phyloP scores from a whole-genome alignment of 2,329 filamentous ascomycete species.

The Claviceps africana region DNA sequence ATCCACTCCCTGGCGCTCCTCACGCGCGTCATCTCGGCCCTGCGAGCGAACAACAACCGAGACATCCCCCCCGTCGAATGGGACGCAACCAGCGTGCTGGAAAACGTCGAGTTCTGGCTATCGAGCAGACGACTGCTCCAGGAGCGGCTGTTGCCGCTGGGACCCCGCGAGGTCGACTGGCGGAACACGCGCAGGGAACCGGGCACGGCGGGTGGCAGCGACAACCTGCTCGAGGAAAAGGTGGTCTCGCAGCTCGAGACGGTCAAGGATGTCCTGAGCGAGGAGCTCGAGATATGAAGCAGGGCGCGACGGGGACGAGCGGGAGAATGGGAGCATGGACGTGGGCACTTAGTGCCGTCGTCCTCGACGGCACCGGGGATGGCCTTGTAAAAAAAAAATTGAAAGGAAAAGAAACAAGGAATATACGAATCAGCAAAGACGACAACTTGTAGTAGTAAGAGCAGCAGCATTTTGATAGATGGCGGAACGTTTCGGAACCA shows the following conservation, averaged over 20 bases:
- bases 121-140: slow-evolving; percentile 53
- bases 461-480: slow-evolving; percentile 1
- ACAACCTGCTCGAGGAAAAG: slow-evolving; percentile 62
- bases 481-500: slow-evolving; percentile 2
- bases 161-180: slow-evolving; percentile 57
- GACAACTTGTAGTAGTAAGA: neutral
- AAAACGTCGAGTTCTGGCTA: slow-evolving; percentile 75
- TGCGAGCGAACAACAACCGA: slow-evolving; percentile 51
- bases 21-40: slow-evolving; percentile 53
- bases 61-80: slow-evolving; percentile 63
- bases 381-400: neutral
- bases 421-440: neutral
- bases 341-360: neutral
- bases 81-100: slow-evolving; percentile 57
- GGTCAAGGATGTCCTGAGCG: slow-evolving; percentile 40
- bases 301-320: neutral
- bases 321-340: neutral
- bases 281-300: slow-evolving; percentile 29
- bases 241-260: slow-evolving; percentile 55
- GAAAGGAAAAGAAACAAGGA: neutral
- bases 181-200: slow-evolving; percentile 25
- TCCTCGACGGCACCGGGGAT: neutral
- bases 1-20: slow-evolving; percentile 67
- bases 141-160: slow-evolving; percentile 59
- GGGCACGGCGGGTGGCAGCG: slow-evolving; percentile 25